Evolutionary conservation across 1,139 yeast genomes (phyloP), one percentile per base, ranked within the genome.

Genomic region (Protomyces inundatus): DNA sequence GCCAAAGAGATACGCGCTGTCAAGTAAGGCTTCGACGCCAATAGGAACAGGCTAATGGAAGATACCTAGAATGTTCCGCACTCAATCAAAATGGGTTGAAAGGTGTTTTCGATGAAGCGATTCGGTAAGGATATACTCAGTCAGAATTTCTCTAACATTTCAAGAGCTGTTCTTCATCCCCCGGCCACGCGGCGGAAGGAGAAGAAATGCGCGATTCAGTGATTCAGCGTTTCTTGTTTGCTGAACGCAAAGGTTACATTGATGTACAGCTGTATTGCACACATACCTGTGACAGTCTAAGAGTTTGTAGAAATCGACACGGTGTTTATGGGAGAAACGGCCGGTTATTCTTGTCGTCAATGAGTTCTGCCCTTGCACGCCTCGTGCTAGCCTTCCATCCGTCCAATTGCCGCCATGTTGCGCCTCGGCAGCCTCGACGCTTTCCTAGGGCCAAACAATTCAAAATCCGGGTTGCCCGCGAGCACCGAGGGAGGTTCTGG

Each of bases 61-160:
- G 69, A 46, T 88, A 90, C 74, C 78, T 88, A 68, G 97, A 90
- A 77, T 90, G 97, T 75, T 88, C 96, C 2, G 96, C 97, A n/a
- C 88, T 93, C 30, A 87, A 95, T 35, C 97, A 90, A 75, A 82
- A 81, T 66, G 97, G 97, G 34, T 70, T 75, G 66, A 73, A 71
- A 68, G 88, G 86, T 66, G 86, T 90, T 16, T 90, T 90, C 70
- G 96, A 89, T 71, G 84, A 79, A 67, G 95, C 96, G 23, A 88
- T 89, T 58, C 82, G 85, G 70, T 81, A 85, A 0, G 93, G 50
- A 16, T 30, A 9, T 6, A 23, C 3, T 12, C 30, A 40, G 36
- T 35, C n/a, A 32, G 35, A 10, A n/a, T 23, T 6, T 5, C 30
- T 7, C 52, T 50, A 34, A 30, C 10, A n/a, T 23, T 40, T 23